Percentiles rank a stretch among this genome's conserved stretches.
phyloP scores from a whole-genome alignment of 2,329 filamentous ascomycete species.

The Leptodontidium sp. region DNA sequence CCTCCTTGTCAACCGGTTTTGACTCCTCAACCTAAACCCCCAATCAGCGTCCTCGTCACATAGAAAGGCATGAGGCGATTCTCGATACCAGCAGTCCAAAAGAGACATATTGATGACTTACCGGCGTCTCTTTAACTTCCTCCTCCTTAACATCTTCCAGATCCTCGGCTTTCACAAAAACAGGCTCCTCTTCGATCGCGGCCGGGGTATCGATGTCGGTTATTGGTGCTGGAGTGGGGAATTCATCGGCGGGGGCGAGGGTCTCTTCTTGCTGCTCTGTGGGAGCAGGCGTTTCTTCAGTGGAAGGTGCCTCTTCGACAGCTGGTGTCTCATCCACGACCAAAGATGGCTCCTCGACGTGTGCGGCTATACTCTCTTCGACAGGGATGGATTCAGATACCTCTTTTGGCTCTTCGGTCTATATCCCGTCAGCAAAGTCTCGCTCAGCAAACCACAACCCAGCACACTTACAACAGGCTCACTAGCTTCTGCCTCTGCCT shows the following conservation, averaged over 20 bases:
- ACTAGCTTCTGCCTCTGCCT: neutral
- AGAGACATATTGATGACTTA: constrained; percentile 12
- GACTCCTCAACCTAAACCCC: constrained; percentile 2
- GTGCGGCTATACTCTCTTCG: neutral
- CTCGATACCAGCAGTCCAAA: constrained; percentile 11
- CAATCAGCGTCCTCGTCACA: neutral
- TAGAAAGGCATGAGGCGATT: neutral
- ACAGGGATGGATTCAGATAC: neutral
- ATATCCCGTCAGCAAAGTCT: neutral
- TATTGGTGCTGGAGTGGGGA: constrained; percentile 1
- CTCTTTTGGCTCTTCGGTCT: constrained; percentile 5
- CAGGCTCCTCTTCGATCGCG: constrained; percentile 25
- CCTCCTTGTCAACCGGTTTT: neutral
- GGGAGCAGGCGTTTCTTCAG: constrained; percentile 19
- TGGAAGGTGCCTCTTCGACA: constrained; percentile 15
- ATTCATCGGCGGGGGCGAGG: constrained; percentile 10
- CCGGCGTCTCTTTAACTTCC: constrained; percentile 12
- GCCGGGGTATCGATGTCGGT: constrained; percentile 30
- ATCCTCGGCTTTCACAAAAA: neutral
- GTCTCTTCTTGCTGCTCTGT: constrained; percentile 14
- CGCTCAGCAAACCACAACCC: neutral
- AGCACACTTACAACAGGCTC: neutral
- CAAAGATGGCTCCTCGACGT: neutral
- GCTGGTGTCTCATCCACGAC: constrained; percentile 12
- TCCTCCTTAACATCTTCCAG: constrained; percentile 21